These are phyloP conservation scores for Croton setiger DNA, from an alignment of 441 rosid species.

Conservation along the genomic window DNA sequence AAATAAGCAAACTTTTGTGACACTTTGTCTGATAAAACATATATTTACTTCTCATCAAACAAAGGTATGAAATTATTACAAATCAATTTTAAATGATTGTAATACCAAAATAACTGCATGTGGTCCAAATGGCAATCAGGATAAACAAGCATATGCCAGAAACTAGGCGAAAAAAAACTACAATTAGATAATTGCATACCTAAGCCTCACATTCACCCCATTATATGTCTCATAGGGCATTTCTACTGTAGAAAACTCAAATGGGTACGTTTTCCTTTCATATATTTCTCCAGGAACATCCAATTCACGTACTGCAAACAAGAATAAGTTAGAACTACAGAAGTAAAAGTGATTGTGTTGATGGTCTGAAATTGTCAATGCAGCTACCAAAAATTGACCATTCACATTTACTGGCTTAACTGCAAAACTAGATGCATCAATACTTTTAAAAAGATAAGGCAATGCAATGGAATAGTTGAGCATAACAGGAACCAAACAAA, in stretches of 20 bases:
- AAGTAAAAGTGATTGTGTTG: background rate
- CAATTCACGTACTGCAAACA: conserved; percentile 78
- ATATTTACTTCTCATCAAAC: conserved; percentile 1
- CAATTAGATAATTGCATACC: conserved; percentile 39
- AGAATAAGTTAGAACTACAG: conserved; percentile 14
- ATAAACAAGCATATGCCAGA: background rate
- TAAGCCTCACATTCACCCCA: conserved; percentile 90
- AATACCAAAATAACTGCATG: background rate
- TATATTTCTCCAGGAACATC: conserved; percentile 97
- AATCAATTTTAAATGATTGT: background rate
- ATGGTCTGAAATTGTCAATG: background rate
- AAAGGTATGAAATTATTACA: background rate
- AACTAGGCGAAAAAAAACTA: background rate
- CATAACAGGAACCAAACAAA: background rate
- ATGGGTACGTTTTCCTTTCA: conserved; percentile 85
- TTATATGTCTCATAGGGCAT: conserved; percentile 95
- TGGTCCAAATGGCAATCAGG: conserved; percentile 1
- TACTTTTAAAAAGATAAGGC: conserved; percentile 4
- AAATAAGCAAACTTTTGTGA: conserved; percentile 12
- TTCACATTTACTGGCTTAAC: conserved; percentile 3
- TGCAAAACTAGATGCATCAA: background rate
- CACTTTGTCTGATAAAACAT: conserved; percentile 1
- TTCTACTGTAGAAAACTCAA: conserved; percentile 90
- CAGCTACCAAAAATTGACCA: background rate
- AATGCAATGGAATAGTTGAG: background rate